phyloP scores from a whole-genome alignment of 352 stramenopile genomes.

The Peronospora tabacina region DNA sequence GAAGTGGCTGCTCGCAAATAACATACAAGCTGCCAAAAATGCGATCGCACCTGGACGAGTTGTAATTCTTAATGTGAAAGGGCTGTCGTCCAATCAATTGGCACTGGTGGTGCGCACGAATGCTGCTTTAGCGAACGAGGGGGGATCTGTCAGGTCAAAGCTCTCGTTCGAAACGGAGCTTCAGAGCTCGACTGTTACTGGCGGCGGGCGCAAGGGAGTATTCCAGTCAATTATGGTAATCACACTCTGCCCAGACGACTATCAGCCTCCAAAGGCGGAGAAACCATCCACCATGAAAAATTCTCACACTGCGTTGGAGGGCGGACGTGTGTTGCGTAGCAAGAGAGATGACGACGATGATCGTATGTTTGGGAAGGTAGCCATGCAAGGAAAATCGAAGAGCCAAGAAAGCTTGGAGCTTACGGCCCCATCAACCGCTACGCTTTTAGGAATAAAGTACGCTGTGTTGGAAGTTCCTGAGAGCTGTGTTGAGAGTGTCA shows the following conservation, averaged over 20 bases:
- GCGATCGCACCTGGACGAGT: conserved; percentile 58
- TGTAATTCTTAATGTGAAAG: conserved; percentile 59
- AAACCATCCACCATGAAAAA: conserved; percentile 13
- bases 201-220: conserved; percentile 26
- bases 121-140: conserved; percentile 18
- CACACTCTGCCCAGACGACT: conserved; percentile 59
- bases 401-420: conserved; percentile 41
- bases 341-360: conserved; percentile 49
- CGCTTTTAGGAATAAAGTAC: conserved; percentile 58
- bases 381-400: conserved; percentile 27
- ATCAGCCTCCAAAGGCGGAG: conserved; percentile 40
- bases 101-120: conserved; percentile 58
- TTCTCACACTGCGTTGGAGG: conserved; percentile 15
- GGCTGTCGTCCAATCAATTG: conserved; percentile 46
- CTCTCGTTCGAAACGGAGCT: conserved; percentile 38
- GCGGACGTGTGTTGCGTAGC: conserved; percentile 39
- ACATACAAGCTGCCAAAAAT: conserved; percentile 48
- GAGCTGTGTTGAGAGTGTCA: conserved; percentile 66
- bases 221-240: conserved; percentile 74
- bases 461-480: conserved; percentile 71
- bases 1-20: conserved; percentile 62
- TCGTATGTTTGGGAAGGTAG: conserved; percentile 33
- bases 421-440: conserved; percentile 40
- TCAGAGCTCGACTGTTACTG: conserved; percentile 11
- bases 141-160: conserved; percentile 30